Conservation (phyloP, 768 basidiomycete species). For the Tylopilus balloui region DNA sequence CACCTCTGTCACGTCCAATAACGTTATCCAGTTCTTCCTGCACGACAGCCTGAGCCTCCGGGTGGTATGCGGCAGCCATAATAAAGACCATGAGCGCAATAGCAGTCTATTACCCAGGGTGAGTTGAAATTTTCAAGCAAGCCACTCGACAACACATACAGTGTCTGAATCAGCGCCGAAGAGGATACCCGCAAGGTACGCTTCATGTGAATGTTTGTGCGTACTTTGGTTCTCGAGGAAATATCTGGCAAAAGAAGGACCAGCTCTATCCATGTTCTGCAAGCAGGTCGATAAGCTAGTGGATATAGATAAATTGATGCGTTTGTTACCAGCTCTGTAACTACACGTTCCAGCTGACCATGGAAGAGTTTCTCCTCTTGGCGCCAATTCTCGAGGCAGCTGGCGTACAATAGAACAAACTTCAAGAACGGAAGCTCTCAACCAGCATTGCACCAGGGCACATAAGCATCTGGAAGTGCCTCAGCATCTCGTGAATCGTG, state of each 20-base stretch:
- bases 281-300: not conserved
- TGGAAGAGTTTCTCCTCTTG: slow-evolving; percentile 54
- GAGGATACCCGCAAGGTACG: slow-evolving; percentile 60
- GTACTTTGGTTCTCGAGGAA: slow-evolving; percentile 52
- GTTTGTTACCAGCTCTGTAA: slow-evolving; percentile 38
- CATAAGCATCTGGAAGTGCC: slow-evolving; percentile 35
- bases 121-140: not conserved
- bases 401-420: slow-evolving; percentile 58
- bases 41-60: slow-evolving; percentile 45
- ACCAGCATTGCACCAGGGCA: slow-evolving; percentile 34
- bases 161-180: slow-evolving; percentile 68
- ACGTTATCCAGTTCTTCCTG: slow-evolving; percentile 54
- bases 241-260: slow-evolving; percentile 52
- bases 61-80: slow-evolving; percentile 56
- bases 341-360: slow-evolving; percentile 45
- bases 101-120: slow-evolving; percentile 36
- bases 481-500: slow-evolving; percentile 31
- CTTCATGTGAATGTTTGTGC: slow-evolving; percentile 49
- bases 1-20: slow-evolving; percentile 41
- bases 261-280: slow-evolving; percentile 22
- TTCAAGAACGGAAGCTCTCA: slow-evolving; percentile 35
- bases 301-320: not conserved
- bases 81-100: slow-evolving; percentile 52
- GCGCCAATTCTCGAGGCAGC: slow-evolving; percentile 54
- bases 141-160: slow-evolving; percentile 20